phyloP scores from a whole-genome alignment of 2,329 filamentous ascomycete species.

The Aureobasidium sp. region DNA sequence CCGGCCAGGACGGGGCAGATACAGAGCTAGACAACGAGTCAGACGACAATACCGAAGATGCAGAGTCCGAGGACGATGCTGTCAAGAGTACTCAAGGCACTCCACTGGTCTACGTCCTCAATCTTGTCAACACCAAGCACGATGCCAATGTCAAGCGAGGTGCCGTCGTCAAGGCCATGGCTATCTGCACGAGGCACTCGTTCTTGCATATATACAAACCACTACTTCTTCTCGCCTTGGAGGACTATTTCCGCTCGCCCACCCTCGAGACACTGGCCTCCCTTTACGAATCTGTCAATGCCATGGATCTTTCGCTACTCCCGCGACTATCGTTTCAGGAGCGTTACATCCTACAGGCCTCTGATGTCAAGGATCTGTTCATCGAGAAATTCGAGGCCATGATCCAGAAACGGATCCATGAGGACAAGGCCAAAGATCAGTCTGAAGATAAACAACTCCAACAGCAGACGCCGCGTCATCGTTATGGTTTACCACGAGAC shows the following conservation, averaged over 20 bases:
- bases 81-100: constrained; percentile 65
- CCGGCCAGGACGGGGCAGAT: constrained; percentile 36
- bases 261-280: constrained; percentile 79
- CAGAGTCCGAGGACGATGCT: constrained; percentile 42
- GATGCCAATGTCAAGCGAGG: constrained; percentile 90
- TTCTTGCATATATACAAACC: constrained; percentile 99
- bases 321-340: constrained; percentile 79
- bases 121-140: constrained; percentile 96
- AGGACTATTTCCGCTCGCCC: constrained; percentile 94
- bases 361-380: constrained; percentile 92
- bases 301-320: constrained; percentile 93
- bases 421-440: constrained; percentile 44
- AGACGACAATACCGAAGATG: constrained; percentile 44
- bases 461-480: constrained; percentile 26
- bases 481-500: constrained; percentile 77
- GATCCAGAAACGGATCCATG: constrained; percentile 71
- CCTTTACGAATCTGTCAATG: constrained; percentile 87
- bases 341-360: constrained; percentile 76
- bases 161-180: constrained; percentile 95
- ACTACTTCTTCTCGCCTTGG: constrained; percentile 77
- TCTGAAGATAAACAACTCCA: not conserved
- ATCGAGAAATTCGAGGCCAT: constrained; percentile 96
- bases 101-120: constrained; percentile 92
- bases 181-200: constrained; percentile 93
- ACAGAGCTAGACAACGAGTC: constrained; percentile 46